phyloP scores from a whole-genome alignment of 192 early-diverging fungal genomes.

The Podila horticola region DNA sequence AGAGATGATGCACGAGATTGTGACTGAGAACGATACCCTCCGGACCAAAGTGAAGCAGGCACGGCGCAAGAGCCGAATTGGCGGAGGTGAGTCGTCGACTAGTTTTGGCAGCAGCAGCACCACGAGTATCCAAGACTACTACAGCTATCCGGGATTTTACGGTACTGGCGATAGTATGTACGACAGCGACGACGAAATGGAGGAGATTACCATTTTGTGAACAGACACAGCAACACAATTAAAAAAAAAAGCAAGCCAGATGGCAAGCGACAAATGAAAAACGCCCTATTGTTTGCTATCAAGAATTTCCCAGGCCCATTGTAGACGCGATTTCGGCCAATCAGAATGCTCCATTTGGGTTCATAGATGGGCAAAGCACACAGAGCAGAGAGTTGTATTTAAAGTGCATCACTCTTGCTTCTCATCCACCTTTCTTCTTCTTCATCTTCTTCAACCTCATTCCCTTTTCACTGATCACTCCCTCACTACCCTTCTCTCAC shows the following conservation, averaged over 20 bases:
- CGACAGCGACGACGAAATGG: conserved; percentile 39
- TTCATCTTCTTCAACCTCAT: background rate
- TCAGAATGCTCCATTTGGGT: conserved; percentile 11
- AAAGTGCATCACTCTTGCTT: background rate
- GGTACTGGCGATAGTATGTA: conserved; percentile 7
- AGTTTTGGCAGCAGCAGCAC: background rate
- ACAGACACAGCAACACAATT: background rate
- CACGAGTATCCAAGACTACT: conserved; percentile 1
- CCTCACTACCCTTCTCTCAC: background rate
- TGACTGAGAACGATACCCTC: conserved; percentile 41
- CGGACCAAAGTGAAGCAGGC: conserved; percentile 21
- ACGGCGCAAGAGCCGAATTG: conserved; percentile 5
- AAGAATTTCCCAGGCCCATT: conserved; percentile 26
- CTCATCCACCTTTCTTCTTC: background rate
- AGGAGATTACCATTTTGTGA: conserved; percentile 20
- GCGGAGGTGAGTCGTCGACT: background rate
- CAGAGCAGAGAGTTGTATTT: background rate
- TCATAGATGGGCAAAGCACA: background rate
- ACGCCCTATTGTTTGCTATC: background rate
- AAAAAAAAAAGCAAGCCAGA: background rate
- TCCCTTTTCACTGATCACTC: background rate
- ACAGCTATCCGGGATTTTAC: conserved; percentile 6
- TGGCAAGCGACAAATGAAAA: conserved; percentile 4
- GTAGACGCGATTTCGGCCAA: conserved; percentile 39
- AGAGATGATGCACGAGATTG: conserved; percentile 50